phyloP scores from a whole-genome alignment of 192 early-diverging fungal species.

The Backusella macrospora region DNA sequence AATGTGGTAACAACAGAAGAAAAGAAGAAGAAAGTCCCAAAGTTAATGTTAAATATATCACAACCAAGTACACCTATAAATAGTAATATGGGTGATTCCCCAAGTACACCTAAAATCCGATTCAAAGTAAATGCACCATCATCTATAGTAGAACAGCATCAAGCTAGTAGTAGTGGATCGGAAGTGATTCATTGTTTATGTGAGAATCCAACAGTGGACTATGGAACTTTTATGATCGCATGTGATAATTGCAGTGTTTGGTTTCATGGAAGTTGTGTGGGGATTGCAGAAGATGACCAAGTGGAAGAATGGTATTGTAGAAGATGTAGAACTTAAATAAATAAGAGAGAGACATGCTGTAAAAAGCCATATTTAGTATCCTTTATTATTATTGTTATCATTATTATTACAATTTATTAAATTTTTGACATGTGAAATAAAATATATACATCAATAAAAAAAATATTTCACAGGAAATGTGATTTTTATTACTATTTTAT shows the following conservation, averaged over 20 bases:
- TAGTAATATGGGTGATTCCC: constrained; percentile 1
- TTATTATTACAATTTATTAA: too few relatives aligned
- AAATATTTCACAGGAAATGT: too few relatives aligned
- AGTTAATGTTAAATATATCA: constrained; percentile 24
- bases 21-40: constrained; percentile 21
- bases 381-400: constrained; percentile 1
- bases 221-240: constrained; percentile 66
- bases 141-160: background rate
- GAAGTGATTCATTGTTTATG: constrained; percentile 63
- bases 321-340: constrained; percentile 4
- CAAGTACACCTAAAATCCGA: constrained; percentile 41
- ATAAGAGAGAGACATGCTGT: background rate
- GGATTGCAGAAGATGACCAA: constrained; percentile 40
- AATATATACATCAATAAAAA: too few relatives aligned
- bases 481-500: too few relatives aligned
- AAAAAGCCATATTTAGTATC: background rate
- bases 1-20: background rate
- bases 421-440: constrained; percentile 14
- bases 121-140: constrained; percentile 40
- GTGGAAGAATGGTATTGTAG: constrained; percentile 28
- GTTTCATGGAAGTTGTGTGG: constrained; percentile 65
- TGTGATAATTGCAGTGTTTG: constrained; percentile 63
- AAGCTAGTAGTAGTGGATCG: background rate
- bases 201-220: constrained; percentile 57
- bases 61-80: constrained; percentile 17